Percentiles rank a stretch among this genome's conserved stretches.
phyloP scores from a whole-genome alignment of 2,329 filamentous ascomycete species.

The Pseudovirgaria hyperparasitica region DNA sequence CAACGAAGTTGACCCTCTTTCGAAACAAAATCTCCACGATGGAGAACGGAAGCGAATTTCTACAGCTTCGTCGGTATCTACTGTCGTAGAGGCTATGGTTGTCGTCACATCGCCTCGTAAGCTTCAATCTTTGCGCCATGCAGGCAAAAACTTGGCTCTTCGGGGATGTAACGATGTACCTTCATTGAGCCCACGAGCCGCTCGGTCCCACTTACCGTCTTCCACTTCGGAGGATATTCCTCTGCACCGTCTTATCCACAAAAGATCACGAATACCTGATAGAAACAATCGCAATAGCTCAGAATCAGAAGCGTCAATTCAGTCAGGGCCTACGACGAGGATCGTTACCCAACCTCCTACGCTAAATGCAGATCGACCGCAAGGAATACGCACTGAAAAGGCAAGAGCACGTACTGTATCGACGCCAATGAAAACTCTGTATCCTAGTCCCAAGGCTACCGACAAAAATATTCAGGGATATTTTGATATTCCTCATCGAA shows the following conservation, averaged over 20 bases:
- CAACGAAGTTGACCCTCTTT: constrained; percentile 16
- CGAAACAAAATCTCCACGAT: constrained; percentile 13
- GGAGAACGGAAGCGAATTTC: constrained; percentile 33
- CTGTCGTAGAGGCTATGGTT: constrained; percentile 42
- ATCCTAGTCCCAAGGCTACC: no score
- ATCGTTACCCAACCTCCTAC: no score
- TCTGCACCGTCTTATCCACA: constrained; percentile 38
- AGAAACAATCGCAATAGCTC: constrained; percentile 20
- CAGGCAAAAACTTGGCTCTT: constrained; percentile 39
- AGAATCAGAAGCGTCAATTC: no score
- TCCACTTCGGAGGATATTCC: constrained; percentile 28
- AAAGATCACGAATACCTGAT: constrained; percentile 36
- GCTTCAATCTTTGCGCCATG: constrained; percentile 35
- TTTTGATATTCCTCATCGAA: no score
- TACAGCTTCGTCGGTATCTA: constrained; percentile 38
- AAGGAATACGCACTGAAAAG: no score
- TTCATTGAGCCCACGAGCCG: constrained; percentile 27
- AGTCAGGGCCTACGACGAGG: no score
- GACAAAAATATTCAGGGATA: no score
- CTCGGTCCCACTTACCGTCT: constrained; percentile 33
- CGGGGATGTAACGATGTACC: constrained; percentile 26
- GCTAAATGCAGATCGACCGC: no score
- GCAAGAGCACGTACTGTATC: no score
- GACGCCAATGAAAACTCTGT: no score
- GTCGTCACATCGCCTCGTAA: constrained; percentile 35